A percentile compares a stretch with the other conserved stretches of the same genome.
These are phyloP conservation scores for Atractiella rhizophila DNA, from an alignment of 768 basidiomycete species.

Conservation along the genomic window DNA sequence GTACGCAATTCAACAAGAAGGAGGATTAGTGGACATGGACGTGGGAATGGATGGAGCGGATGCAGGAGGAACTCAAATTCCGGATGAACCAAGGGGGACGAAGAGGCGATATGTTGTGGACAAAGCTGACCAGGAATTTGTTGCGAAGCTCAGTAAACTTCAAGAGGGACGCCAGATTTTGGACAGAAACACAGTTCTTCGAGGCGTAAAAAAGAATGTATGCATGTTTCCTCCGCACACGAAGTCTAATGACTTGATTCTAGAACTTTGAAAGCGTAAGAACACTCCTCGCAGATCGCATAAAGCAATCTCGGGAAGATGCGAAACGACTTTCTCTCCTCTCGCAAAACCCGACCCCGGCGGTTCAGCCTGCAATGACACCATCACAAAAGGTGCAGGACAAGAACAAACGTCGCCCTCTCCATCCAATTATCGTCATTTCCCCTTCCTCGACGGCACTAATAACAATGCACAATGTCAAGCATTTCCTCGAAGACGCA, in stretches of 20 bases:
- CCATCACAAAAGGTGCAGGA: too few relatives aligned
- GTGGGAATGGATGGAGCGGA: background rate
- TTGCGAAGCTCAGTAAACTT: conserved; percentile 47
- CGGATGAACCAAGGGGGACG: background rate
- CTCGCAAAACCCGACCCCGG: background rate
- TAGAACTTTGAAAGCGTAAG: conserved; percentile 61
- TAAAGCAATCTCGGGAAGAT: conserved; percentile 47
- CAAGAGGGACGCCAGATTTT: conserved; percentile 8
- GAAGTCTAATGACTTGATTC: background rate
- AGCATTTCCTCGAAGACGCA: conserved; percentile 72
- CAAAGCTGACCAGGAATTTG: conserved; percentile 48
- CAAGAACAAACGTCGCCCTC: conserved; percentile 5
- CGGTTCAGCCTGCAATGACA: background rate
- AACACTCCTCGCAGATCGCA: conserved; percentile 40
- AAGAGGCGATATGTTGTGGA: conserved; percentile 58
- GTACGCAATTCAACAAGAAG: conserved; percentile 25
- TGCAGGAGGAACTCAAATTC: background rate
- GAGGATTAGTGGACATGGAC: conserved; percentile 10
- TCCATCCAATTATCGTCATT: conserved; percentile 83
- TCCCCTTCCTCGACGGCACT: conserved; percentile 84
- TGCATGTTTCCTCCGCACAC: conserved; percentile 17
- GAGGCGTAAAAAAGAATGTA: conserved; percentile 63
- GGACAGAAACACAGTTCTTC: conserved; percentile 52
- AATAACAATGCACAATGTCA: conserved; percentile 94
- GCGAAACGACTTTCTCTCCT: background rate